Percentiles rank a stretch among this genome's conserved stretches.
Conservation (phyloP, 352 stramenopile species). For the Pythium dissotocum region DNA sequence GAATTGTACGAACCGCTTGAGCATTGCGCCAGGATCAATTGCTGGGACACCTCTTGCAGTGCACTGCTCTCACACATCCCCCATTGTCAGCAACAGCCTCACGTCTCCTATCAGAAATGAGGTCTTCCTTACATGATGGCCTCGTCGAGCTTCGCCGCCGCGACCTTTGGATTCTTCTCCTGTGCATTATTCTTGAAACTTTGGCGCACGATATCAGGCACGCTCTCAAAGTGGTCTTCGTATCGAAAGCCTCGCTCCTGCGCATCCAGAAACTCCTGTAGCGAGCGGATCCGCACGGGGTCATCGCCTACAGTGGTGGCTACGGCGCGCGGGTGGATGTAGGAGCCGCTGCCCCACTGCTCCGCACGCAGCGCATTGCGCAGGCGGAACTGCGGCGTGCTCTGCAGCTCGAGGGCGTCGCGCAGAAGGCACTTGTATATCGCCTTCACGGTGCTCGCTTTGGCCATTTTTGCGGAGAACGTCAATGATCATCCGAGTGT, state of each 20-base stretch:
- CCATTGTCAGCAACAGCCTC: background rate
- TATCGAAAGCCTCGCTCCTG: conserved; percentile 41
- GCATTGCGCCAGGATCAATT: conserved; percentile 64
- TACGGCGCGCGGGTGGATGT: conserved; percentile 30
- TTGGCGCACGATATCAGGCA: conserved; percentile 40
- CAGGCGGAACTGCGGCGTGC: conserved; percentile 60
- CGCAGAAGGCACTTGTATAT: conserved; percentile 75
- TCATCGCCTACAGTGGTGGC: background rate
- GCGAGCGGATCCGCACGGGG: conserved; percentile 35
- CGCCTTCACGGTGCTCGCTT: conserved; percentile 40
- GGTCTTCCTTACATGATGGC: conserved; percentile 46
- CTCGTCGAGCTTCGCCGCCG: conserved; percentile 60
- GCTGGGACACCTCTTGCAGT: conserved; percentile 63
- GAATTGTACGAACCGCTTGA: conserved; percentile 51
- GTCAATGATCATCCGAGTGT: background rate
- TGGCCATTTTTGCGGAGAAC: conserved; percentile 31
- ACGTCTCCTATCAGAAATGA: too few relatives aligned
- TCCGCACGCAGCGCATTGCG: conserved; percentile 54
- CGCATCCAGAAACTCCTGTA: conserved; percentile 47
- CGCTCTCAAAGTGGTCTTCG: conserved; percentile 32
- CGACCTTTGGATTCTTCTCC: conserved; percentile 45
- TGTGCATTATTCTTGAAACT: conserved; percentile 46
- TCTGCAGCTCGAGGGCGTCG: conserved; percentile 53
- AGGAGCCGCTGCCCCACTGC: conserved; percentile 64
- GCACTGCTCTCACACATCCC: conserved; percentile 31